Conservation (phyloP, 2,329 filamentous ascomycete species). For the Fusarium cyanostomum region DNA sequence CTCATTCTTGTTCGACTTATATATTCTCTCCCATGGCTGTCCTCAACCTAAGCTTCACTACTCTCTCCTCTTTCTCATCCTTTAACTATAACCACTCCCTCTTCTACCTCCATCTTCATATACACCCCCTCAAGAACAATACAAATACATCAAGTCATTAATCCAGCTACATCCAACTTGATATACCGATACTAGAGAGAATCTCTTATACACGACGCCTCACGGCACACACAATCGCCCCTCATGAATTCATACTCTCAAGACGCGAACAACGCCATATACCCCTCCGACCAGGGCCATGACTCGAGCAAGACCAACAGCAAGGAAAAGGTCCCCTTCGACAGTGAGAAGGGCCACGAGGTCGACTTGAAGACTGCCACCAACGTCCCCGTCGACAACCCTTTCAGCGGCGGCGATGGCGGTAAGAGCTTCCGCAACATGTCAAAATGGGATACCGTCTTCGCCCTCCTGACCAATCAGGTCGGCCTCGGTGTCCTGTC, state of each 20-base stretch:
- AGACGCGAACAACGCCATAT: conserved; percentile 37
- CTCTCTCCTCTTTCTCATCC: conserved; percentile 3
- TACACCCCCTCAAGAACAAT: neutral
- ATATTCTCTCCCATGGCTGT: conserved; percentile 29
- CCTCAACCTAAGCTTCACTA: conserved; percentile 1
- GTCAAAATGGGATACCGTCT: conserved; percentile 47
- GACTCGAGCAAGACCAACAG: conserved; percentile 41
- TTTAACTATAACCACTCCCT: conserved; percentile 7
- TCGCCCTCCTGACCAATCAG: conserved; percentile 49
- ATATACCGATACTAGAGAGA: neutral
- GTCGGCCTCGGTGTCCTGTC: conserved; percentile 64
- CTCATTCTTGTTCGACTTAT: conserved; percentile 25
- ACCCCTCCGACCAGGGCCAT: conserved; percentile 40
- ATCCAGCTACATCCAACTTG: neutral
- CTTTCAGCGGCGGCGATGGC: conserved; percentile 43
- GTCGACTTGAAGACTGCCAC: conserved; percentile 34
- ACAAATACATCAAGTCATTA: conserved; percentile 2
- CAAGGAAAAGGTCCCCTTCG: conserved; percentile 40
- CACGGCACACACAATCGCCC: conserved; percentile 3
- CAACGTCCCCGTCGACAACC: conserved; percentile 38
- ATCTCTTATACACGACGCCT: neutral
- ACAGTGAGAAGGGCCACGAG: conserved; percentile 16
- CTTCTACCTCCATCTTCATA: neutral
- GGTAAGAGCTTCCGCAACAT: conserved; percentile 48
- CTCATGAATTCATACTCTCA: conserved; percentile 33